Evolutionary conservation across 305 asterid genomes (phyloP).

Genomic region (Ilex paraguariensis): DNA sequence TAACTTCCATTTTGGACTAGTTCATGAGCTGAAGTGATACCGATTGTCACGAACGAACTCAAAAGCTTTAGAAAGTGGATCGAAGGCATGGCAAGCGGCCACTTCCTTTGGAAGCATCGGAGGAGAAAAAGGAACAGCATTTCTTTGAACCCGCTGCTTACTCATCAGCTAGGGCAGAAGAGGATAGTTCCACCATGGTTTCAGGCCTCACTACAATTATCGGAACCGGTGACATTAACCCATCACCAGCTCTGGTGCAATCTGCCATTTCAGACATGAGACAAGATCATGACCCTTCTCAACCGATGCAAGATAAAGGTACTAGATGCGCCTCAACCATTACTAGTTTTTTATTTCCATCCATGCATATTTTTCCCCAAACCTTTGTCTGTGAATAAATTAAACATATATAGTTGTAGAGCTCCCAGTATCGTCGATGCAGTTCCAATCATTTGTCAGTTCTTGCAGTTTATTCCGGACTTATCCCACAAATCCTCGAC

Average conservation of each 20-base stretch:
- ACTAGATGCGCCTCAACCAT: not conserved
- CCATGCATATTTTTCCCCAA: too few relatives aligned
- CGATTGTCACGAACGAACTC: not conserved
- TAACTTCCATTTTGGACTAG: too few relatives aligned
- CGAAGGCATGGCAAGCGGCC: conserved; percentile 19
- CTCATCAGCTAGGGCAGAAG: conserved; percentile 10
- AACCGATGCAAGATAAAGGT: conserved; percentile 9
- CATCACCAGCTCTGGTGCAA: not conserved
- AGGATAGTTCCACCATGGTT: conserved; percentile 14
- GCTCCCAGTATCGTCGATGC: too few relatives aligned
- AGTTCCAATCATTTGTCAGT: too few relatives aligned
- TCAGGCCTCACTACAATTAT: conserved; percentile 24
- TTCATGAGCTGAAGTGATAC: too few relatives aligned
- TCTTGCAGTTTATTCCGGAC: too few relatives aligned
- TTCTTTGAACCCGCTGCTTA: not conserved
- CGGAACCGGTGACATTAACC: conserved; percentile 8
- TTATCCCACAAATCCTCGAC: too few relatives aligned
- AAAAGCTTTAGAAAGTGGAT: conserved; percentile 4
- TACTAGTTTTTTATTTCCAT: too few relatives aligned
- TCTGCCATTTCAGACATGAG: too few relatives aligned
- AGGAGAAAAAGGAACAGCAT: conserved; percentile 19
- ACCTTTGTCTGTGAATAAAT: too few relatives aligned
- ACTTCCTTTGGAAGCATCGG: conserved; percentile 48
- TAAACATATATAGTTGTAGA: too few relatives aligned
- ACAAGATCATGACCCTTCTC: too few relatives aligned